These are phyloP conservation scores for Thozetella sp. DNA, from an alignment of 495 filamentous ascomycete genomes.

Conservation along the genomic window DNA sequence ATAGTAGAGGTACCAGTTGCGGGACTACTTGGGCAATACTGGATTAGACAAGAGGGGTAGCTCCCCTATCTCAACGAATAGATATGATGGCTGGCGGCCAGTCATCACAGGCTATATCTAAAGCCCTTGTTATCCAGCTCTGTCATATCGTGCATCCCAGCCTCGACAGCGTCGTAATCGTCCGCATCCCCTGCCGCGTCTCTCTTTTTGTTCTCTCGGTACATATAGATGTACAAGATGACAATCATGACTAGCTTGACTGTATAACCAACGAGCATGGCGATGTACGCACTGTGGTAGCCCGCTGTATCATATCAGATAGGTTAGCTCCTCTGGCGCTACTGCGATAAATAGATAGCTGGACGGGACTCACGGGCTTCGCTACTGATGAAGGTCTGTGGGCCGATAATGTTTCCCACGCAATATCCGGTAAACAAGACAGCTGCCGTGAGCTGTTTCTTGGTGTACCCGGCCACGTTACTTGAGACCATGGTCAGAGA, in stretches of 20 bases:
- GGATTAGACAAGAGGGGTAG: neutral
- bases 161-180: slow-evolving; percentile 43
- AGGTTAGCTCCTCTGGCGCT: neutral
- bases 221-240: slow-evolving; percentile 51
- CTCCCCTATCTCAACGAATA: neutral
- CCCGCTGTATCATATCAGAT: slow-evolving; percentile 8
- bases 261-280: slow-evolving; percentile 51
- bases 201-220: slow-evolving; percentile 44
- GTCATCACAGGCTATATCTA: slow-evolving; percentile 39
- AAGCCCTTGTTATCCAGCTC: slow-evolving; percentile 55
- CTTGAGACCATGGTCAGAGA: slow-evolving; percentile 27
- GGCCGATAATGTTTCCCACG: slow-evolving; percentile 31
- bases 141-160: slow-evolving; percentile 53
- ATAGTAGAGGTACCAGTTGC: neutral
- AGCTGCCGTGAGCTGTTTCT: slow-evolving; percentile 22
- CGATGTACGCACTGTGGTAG: slow-evolving; percentile 52
- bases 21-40: too few relatives aligned
- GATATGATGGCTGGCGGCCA: neutral
- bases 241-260: slow-evolving; percentile 43
- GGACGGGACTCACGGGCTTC: slow-evolving; percentile 13
- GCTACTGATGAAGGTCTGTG: slow-evolving; percentile 23
- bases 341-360: slow-evolving; percentile 5
- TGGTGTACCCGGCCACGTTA: slow-evolving; percentile 30
- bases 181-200: slow-evolving; percentile 33
- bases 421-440: slow-evolving; percentile 26